phyloP scores from a whole-genome alignment of 331 rosid species.

The Quercus phellos region DNA sequence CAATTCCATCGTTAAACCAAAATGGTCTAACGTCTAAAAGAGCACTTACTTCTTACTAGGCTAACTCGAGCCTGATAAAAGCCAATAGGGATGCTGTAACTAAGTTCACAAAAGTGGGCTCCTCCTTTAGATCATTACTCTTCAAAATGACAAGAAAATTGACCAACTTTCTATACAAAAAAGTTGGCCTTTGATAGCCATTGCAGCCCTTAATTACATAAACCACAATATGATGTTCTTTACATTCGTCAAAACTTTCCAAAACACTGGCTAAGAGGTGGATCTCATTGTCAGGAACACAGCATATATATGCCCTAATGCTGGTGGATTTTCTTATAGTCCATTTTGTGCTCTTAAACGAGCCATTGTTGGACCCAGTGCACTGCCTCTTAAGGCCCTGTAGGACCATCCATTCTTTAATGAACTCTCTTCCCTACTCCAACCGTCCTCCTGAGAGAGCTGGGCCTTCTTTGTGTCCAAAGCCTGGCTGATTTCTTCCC shows the following conservation, averaged over 20 bases:
- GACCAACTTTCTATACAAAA: background rate
- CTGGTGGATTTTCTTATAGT: conserved; percentile 30
- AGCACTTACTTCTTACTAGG: background rate
- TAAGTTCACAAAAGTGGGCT: background rate
- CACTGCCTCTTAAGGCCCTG: conserved; percentile 73
- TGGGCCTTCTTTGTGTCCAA: conserved; percentile 68
- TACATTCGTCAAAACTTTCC: background rate
- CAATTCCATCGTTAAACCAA: background rate
- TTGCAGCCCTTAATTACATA: background rate
- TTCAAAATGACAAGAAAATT: background rate
- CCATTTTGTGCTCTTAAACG: conserved; percentile 61
- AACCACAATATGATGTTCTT: background rate
- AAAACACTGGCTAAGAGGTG: background rate
- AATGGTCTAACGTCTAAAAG: background rate
- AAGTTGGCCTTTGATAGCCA: background rate
- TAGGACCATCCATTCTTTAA: conserved; percentile 51
- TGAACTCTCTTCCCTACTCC: conserved; percentile 46
- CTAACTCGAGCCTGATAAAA: background rate
- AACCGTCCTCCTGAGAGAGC: conserved; percentile 46
- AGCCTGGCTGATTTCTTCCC: conserved; percentile 80
- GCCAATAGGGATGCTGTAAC: background rate
- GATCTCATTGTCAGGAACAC: conserved; percentile 1
- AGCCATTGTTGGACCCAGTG: conserved; percentile 86
- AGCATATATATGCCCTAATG: conserved; percentile 3
- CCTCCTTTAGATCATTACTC: background rate